Evolutionary conservation across 2,329 filamentous ascomycete genomes (phyloP), one percentile per base, ranked within the genome.

Genomic region (Colletotrichum godetiae): DNA sequence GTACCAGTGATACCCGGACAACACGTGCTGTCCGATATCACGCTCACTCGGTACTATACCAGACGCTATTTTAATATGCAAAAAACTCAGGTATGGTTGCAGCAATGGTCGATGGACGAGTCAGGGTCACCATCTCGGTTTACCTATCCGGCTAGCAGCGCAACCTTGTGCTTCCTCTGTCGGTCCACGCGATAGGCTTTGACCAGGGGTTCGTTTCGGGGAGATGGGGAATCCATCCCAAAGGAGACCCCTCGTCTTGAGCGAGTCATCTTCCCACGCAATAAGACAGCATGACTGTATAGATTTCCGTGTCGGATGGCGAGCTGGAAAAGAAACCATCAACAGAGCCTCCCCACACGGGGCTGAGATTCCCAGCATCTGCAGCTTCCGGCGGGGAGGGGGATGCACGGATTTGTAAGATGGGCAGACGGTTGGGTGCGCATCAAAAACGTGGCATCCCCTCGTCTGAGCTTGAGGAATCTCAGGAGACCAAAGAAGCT

Each of bases 151-250:
- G 70, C 37, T 70, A 73, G 59, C 46, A 22, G 8, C 55, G 22
- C 62, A 22, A 31, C 27, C 67, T 22, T 37, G 53, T 15, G 60
- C 53, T 52, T 70, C 46, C 61, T 52, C 35, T 37, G 61, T 46
- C 15, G 56, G 66, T 22, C 12, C 27, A 56, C 46, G 33, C 59
- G 53, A 56, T 49, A 15, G 56, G 59, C 56, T 29, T 33, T 31
- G 59, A 12, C 55, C 71, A 73, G 67, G 70, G 71, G 71, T 66
- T 69, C 61, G 71, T 73, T 73, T 73, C 67, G 71, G 29, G 33
- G 56, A 42, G 35, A 73, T 66, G 67, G 71, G 29, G 67, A 56
- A 49, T 13, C 7, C 31, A 10, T 11, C 56, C 71, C 56, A 70
- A 66, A 70, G 56, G 7, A 56, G 60, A 11, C 33, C 29, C 24